These are phyloP conservation scores for Salix viminalis DNA, from an alignment of 345 rosid genomes.

Conservation along the genomic window DNA sequence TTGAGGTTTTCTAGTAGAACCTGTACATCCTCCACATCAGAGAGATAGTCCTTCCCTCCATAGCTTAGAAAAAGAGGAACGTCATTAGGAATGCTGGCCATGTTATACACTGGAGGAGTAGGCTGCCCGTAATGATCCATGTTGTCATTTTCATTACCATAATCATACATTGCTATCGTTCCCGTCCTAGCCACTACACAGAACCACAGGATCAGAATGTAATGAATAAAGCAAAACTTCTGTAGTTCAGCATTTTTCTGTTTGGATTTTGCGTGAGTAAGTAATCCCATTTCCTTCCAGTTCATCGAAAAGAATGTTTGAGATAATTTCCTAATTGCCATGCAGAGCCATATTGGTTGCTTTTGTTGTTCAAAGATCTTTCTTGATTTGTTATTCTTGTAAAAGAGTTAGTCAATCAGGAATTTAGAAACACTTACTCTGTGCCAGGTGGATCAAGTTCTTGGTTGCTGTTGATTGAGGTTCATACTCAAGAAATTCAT, in stretches of 20 bases:
- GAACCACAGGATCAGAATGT: not conserved
- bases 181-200: constrained; percentile 43
- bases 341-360: no score
- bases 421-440: constrained; percentile 26
- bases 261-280: no score
- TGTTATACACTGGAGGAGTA: constrained; percentile 45
- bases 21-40: constrained; percentile 41
- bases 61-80: constrained; percentile 42
- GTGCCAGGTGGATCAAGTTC: constrained; percentile 39
- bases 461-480: constrained; percentile 39
- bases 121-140: constrained; percentile 45
- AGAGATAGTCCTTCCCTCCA: constrained; percentile 44
- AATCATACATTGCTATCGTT: constrained; percentile 43
- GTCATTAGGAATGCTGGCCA: constrained; percentile 42
- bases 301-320: no score
- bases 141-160: constrained; percentile 34
- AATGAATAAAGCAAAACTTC: no score
- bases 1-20: constrained; percentile 31
- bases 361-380: no score
- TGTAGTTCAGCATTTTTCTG: no score
- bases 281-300: no score
- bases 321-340: no score
- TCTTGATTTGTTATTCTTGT: no score
- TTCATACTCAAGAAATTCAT: constrained; percentile 18
- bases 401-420: not conserved